Evolutionary conservation across 352 stramenopile genomes (phyloP).

Genomic region (Aphanomyces euteiches): DNA sequence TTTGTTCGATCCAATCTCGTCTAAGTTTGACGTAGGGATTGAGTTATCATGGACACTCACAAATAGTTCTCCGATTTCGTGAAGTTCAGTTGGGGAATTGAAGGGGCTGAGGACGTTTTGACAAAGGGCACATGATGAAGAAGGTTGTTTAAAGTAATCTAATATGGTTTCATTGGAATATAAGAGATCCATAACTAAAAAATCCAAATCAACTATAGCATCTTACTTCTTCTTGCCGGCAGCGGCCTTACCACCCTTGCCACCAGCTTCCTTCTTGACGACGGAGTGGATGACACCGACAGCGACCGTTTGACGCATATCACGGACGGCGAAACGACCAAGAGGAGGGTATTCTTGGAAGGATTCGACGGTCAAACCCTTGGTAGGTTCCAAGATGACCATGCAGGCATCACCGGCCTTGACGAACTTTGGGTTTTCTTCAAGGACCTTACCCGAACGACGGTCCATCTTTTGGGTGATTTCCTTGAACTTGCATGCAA

Average conservation of each 20-base stretch:
- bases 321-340: slow-evolving; percentile 94
- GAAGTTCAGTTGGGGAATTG: no score
- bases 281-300: slow-evolving; percentile 97
- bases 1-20: no score
- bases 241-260: slow-evolving; percentile 34
- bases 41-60: no score
- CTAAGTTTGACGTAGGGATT: no score
- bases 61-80: no score
- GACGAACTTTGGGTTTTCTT: slow-evolving; percentile 91
- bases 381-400: slow-evolving; percentile 91
- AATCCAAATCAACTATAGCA: neutral
- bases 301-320: slow-evolving; percentile 96
- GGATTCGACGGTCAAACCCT: slow-evolving; percentile 93
- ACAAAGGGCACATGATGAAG: neutral
- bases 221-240: slow-evolving; percentile 38
- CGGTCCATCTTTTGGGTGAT: slow-evolving; percentile 97
- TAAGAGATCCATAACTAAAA: slow-evolving; percentile 18
- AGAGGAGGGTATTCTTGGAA: slow-evolving; percentile 97
- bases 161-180: slow-evolving; percentile 15
- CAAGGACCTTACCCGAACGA: slow-evolving; percentile 91
- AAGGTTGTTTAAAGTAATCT: neutral
- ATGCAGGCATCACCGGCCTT: slow-evolving; percentile 96
- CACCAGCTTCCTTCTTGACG: slow-evolving; percentile 70
- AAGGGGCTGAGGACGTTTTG: neutral
- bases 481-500: slow-evolving; percentile 93